Conservation (phyloP, 805 yeast genomes). For the Wickerhamiella qilinensis region DNA sequence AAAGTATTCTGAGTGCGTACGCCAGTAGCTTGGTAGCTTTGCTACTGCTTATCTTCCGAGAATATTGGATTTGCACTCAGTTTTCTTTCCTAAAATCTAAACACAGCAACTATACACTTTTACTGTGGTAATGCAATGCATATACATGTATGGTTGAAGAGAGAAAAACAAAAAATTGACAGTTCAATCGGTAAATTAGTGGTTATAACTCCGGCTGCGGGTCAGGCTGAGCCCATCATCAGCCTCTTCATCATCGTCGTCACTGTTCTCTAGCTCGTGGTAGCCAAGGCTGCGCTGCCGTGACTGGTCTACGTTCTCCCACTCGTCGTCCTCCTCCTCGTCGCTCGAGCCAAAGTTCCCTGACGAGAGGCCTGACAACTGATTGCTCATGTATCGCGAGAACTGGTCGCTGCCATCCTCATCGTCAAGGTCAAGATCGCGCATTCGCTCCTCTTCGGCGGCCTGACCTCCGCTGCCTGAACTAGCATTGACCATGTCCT, state of each 20-base stretch:
- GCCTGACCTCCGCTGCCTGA: conserved; percentile 15
- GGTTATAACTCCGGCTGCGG: conserved; percentile 24
- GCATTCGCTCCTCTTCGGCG: conserved; percentile 10
- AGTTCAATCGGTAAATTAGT: too few relatives aligned
- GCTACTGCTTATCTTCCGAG: too few relatives aligned
- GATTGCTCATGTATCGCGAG: conserved; percentile 62
- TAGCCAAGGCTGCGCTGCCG: conserved; percentile 4
- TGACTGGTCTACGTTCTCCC: conserved; percentile 5
- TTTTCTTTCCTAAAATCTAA: too few relatives aligned
- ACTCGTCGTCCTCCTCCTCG: conserved; percentile 37
- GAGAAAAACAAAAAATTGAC: background rate
- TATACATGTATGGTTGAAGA: background rate
- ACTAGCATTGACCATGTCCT: conserved; percentile 16
- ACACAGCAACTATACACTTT: too few relatives aligned
- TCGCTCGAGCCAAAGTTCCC: conserved; percentile 37
- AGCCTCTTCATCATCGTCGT: conserved; percentile 22
- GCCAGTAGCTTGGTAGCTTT: too few relatives aligned
- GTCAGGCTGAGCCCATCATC: conserved; percentile 18
- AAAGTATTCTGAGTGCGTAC: conserved; percentile 11
- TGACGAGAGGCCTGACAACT: conserved; percentile 34
- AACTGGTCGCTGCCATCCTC: conserved; percentile 30
- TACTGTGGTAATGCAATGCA: background rate
- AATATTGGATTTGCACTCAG: too few relatives aligned
- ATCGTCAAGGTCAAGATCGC: conserved; percentile 15
- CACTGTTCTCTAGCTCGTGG: conserved; percentile 7